These are phyloP conservation scores for Fonsecaea multimorphosa DNA, from an alignment of 2,329 filamentous ascomycete species.

Conservation along the genomic window DNA sequence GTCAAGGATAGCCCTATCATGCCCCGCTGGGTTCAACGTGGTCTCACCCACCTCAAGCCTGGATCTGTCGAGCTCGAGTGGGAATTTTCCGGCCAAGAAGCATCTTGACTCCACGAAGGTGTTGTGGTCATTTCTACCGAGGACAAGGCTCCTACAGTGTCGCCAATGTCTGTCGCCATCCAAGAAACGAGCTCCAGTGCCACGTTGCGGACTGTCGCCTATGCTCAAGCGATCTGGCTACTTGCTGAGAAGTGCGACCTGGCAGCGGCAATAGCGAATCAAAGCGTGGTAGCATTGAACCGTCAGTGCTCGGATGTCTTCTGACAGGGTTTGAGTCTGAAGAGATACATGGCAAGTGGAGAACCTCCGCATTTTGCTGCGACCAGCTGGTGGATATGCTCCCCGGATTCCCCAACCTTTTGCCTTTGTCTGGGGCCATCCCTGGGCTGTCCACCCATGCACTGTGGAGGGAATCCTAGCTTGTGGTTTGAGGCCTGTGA, in stretches of 20 bases:
- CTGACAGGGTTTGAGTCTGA: neutral
- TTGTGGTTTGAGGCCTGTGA: neutral
- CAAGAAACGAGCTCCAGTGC: neutral
- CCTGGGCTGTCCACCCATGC: neutral
- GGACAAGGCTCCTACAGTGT: neutral
- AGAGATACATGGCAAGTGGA: slow-evolving; percentile 4
- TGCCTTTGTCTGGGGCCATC: neutral
- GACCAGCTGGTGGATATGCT: slow-evolving; percentile 2
- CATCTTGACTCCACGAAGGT: neutral
- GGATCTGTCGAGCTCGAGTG: neutral
- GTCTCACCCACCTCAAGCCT: neutral
- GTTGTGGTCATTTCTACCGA: neutral
- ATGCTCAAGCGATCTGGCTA: neutral
- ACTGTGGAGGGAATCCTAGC: neutral
- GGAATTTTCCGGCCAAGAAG: neutral
- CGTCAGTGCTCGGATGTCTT: neutral
- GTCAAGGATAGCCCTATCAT: neutral
- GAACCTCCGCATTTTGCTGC: slow-evolving; percentile 17
- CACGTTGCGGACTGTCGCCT: neutral
- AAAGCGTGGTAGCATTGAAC: neutral
- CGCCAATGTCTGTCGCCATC: neutral
- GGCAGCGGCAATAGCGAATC: neutral
- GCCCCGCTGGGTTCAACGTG: neutral
- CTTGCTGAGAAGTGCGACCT: neutral
- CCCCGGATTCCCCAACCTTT: slow-evolving; percentile 17